These are phyloP conservation scores for Penicillium atrosanguineum DNA, from an alignment of 495 filamentous ascomycete genomes.

Conservation along the genomic window DNA sequence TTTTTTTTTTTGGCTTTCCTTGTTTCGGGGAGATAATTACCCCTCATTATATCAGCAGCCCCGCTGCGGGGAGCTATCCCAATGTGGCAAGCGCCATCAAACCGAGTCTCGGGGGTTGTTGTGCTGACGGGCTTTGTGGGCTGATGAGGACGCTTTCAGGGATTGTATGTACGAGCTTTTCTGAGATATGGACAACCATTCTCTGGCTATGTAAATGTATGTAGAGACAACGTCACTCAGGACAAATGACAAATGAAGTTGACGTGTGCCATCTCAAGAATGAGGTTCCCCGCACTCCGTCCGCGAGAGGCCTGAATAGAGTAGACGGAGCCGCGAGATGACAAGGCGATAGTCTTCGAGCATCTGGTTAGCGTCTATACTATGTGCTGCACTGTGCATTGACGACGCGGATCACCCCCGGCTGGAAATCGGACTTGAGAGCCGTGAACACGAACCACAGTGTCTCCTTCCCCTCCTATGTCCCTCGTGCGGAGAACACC, in stretches of 20 bases:
- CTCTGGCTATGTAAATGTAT: neutral
- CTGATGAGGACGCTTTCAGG: neutral
- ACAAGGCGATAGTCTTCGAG: neutral
- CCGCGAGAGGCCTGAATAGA: neutral
- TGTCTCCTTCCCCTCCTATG: conserved; percentile 7
- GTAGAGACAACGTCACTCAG: neutral
- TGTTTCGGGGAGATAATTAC: conserved; percentile 1
- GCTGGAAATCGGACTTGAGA: neutral
- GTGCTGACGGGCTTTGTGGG: conserved; percentile 3
- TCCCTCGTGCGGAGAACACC: conserved; percentile 27
- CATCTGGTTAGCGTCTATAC: neutral
- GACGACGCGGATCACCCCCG: neutral
- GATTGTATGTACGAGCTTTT: neutral
- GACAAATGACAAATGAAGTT: neutral
- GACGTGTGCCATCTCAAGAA: neutral
- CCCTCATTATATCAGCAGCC: conserved; percentile 29
- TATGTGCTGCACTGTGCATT: neutral
- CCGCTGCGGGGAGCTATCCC: conserved; percentile 10
- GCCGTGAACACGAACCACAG: conserved; percentile 10
- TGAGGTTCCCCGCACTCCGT: conserved; percentile 8
- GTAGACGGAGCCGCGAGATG: neutral
- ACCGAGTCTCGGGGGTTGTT: neutral
- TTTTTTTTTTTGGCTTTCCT: neutral
- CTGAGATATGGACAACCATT: neutral
- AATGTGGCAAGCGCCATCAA: neutral